Percentiles rank a stretch among this genome's conserved stretches.
phyloP scores from a whole-genome alignment of 2,329 filamentous ascomycete genomes.

The Nannizzia gypsea region DNA sequence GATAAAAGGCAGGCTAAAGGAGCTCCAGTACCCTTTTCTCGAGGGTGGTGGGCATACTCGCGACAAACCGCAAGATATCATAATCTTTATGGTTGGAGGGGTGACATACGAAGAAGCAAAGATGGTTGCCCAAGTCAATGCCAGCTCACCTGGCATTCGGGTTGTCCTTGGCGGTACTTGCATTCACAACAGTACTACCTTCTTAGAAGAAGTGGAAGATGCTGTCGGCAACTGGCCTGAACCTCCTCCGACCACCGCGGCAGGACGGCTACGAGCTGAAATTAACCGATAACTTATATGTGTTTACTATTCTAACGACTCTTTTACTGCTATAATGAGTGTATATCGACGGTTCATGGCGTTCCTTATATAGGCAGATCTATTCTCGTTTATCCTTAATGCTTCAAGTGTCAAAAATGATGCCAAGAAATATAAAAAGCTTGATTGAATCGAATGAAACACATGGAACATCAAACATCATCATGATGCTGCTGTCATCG shows the following conservation, averaged over 20 bases:
- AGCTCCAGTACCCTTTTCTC: slow-evolving; percentile 84
- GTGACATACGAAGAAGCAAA: slow-evolving; percentile 96
- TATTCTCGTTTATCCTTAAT: neutral
- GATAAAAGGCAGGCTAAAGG: slow-evolving; percentile 78
- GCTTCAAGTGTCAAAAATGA: neutral
- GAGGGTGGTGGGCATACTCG: slow-evolving; percentile 75
- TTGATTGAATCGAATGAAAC: neutral
- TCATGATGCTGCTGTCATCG: no score
- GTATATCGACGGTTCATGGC: neutral
- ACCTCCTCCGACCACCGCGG: slow-evolving; percentile 46
- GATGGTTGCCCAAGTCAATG: slow-evolving; percentile 89
- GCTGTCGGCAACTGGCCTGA: slow-evolving; percentile 80
- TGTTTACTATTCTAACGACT: neutral
- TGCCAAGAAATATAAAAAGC: neutral
- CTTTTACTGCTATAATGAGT: neutral
- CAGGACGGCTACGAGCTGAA: slow-evolving; percentile 51
- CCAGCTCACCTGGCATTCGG: slow-evolving; percentile 73
- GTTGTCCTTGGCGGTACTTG: slow-evolving; percentile 82
- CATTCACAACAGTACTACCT: slow-evolving; percentile 76
- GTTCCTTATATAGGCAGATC: neutral
- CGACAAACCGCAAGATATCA: slow-evolving; percentile 93
- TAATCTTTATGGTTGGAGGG: slow-evolving; percentile 89
- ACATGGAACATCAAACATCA: neutral
- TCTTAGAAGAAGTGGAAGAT: slow-evolving; percentile 85
- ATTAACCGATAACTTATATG: slow-evolving; percentile 35